These are phyloP conservation scores for Alternaria alternata DNA, from an alignment of 2,329 filamentous ascomycete genomes.

Conservation along the genomic window DNA sequence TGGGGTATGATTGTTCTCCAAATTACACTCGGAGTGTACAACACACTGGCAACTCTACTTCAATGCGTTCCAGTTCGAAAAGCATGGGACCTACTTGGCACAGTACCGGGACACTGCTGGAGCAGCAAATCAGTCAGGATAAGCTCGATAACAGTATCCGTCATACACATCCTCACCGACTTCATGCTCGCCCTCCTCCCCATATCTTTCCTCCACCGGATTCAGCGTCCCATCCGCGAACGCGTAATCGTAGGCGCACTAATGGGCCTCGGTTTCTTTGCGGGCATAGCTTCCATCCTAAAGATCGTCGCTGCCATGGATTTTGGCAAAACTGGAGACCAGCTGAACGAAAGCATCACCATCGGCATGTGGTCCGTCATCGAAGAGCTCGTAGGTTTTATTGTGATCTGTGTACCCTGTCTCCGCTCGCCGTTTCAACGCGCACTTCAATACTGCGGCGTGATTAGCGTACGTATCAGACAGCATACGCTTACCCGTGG, in stretches of 20 bases:
- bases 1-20: constrained; percentile 32
- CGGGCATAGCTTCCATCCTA: constrained; percentile 27
- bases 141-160: constrained; percentile 24
- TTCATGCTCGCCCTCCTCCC: constrained; percentile 31
- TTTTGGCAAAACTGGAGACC: constrained; percentile 24
- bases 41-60: constrained; percentile 24
- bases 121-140: constrained; percentile 8
- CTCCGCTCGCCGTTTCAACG: constrained; percentile 30
- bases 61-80: constrained; percentile 30
- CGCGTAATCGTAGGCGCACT: constrained; percentile 24
- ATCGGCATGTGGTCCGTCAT: constrained; percentile 34
- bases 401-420: constrained; percentile 35
- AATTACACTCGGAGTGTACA: constrained; percentile 27
- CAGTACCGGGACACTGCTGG: constrained; percentile 19
- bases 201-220: constrained; percentile 24
- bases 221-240: constrained; percentile 25
- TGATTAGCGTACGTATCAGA: constrained; percentile 7
- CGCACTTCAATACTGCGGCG: constrained; percentile 20
- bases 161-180: constrained; percentile 27
- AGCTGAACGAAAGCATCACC: constrained; percentile 22
- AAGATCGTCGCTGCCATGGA: constrained; percentile 25
- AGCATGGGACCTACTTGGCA: constrained; percentile 25
- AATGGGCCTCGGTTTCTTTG: constrained; percentile 33
- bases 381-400: constrained; percentile 32
- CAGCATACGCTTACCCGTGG: constrained; percentile 7